These are phyloP conservation scores for Pseudocercospora pini-densiflorae DNA, from an alignment of 2,329 filamentous ascomycete genomes.

Conservation along the genomic window DNA sequence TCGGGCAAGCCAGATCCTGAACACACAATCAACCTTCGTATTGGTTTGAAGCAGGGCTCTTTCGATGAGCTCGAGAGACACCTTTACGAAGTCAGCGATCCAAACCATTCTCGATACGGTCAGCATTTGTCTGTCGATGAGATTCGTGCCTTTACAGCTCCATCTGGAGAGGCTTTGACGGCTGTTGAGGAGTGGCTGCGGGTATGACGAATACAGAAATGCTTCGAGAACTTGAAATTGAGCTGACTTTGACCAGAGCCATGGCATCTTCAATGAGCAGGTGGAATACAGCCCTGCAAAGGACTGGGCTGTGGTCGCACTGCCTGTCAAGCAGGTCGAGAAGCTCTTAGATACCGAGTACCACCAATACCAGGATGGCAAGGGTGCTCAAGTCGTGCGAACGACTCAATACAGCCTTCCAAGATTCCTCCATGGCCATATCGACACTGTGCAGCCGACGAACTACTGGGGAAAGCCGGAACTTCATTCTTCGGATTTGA, in stretches of 20 bases:
- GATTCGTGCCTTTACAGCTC: constrained; percentile 60
- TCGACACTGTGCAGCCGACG: constrained; percentile 65
- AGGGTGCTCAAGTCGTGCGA: constrained; percentile 56
- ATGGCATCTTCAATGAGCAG: constrained; percentile 40
- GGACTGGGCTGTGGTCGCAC: constrained; percentile 65
- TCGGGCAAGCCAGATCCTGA: constrained; percentile 23
- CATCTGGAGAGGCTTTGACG: constrained; percentile 53
- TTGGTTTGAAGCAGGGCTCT: constrained; percentile 30
- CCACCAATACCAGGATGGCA: constrained; percentile 53
- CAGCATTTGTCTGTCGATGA: constrained; percentile 59
- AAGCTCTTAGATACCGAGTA: constrained; percentile 63
- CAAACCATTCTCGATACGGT: constrained; percentile 63
- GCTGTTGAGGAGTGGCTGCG: constrained; percentile 61
- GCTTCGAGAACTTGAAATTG: neutral
- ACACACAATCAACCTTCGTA: constrained; percentile 28
- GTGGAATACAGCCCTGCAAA: constrained; percentile 26
- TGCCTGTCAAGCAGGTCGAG: constrained; percentile 48
- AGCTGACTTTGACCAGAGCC: constrained; percentile 41
- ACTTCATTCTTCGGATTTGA: constrained; percentile 12
- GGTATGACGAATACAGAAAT: constrained; percentile 2
- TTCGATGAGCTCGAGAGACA: constrained; percentile 57
- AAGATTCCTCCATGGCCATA: constrained; percentile 55
- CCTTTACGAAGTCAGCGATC: constrained; percentile 66
- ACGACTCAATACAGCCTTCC: constrained; percentile 67
- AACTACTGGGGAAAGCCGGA: constrained; percentile 42